A percentile compares a stretch with the other conserved stretches of the same genome.
Evolutionary conservation across 305 asterid genomes (phyloP).

Genomic region (Fraxinus sp.): DNA sequence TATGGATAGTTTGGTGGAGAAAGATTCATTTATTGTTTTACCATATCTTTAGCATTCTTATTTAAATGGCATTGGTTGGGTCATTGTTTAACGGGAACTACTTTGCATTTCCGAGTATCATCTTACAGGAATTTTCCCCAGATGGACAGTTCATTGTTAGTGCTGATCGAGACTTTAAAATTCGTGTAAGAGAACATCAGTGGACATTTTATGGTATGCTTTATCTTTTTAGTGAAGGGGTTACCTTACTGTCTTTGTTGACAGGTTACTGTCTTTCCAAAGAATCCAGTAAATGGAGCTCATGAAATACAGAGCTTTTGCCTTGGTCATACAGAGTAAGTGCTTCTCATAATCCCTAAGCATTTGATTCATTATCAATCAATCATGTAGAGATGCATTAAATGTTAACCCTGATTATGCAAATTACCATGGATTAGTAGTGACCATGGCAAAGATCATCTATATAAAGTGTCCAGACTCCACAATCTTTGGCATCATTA

Average conservation of each 20-base stretch:
- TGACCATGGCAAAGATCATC: neutral
- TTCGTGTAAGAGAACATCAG: conserved; percentile 56
- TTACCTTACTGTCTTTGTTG: conserved; percentile 27
- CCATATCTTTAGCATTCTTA: neutral
- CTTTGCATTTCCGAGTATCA: neutral
- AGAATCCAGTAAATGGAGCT: conserved; percentile 67
- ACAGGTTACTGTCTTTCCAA: conserved; percentile 80
- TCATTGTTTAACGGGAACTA: neutral
- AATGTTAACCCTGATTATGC: neutral
- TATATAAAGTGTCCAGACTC: neutral
- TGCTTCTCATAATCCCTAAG: conserved; percentile 15
- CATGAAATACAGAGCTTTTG: conserved; percentile 91
- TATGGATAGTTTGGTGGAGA: neutral
- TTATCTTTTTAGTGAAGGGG: neutral
- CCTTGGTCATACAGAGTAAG: conserved; percentile 96
- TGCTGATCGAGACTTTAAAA: conserved; percentile 94
- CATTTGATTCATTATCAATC: neutral
- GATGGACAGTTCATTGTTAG: conserved; percentile 68
- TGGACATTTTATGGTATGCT: conserved; percentile 12
- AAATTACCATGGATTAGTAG: neutral
- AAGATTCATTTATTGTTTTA: neutral
- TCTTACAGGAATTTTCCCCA: conserved; percentile 79
- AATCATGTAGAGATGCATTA: neutral
- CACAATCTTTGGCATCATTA: neutral
- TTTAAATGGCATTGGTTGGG: neutral